These are phyloP conservation scores for Aureobasidium leucospermi DNA, from an alignment of 2,329 filamentous ascomycete species.

Conservation along the genomic window DNA sequence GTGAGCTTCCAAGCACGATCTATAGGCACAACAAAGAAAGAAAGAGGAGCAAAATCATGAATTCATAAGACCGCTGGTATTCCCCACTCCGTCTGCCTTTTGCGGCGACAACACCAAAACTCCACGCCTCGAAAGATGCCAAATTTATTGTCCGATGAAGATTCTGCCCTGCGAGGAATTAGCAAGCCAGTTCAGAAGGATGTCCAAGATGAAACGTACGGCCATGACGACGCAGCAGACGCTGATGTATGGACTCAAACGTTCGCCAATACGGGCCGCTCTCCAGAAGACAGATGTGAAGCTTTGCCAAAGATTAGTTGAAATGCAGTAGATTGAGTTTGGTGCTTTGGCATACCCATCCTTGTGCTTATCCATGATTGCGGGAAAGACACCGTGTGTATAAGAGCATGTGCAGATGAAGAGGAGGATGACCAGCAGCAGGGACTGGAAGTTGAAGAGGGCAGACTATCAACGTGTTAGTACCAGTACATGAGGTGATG, in stretches of 20 bases:
- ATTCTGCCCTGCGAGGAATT: conserved; percentile 18
- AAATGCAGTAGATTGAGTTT: not conserved
- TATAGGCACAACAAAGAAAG: not conserved
- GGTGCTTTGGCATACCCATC: conserved; percentile 55
- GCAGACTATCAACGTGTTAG: conserved; percentile 57
- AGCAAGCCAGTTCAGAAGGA: not conserved
- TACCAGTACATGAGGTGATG: not conserved
- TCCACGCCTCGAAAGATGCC: not conserved
- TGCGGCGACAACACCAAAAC: conserved; percentile 2
- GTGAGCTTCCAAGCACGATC: not conserved
- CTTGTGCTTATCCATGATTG: conserved; percentile 88
- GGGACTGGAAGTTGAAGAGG: conserved; percentile 97
- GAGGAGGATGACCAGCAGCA: conserved; percentile 87
- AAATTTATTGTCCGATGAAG: conserved; percentile 19
- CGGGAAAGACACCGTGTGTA: conserved; percentile 80
- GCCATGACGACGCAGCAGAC: conserved; percentile 92
- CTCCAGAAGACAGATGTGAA: conserved; percentile 92
- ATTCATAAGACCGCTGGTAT: not conserved
- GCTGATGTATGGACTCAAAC: conserved; percentile 90
- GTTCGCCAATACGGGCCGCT: conserved; percentile 82
- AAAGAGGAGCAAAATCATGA: not conserved
- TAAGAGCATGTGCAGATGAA: conserved; percentile 95
- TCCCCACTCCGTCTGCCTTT: not conserved
- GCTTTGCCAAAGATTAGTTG: conserved; percentile 33
- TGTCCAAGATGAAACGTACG: conserved; percentile 45